Conservation (phyloP, 768 basidiomycete genomes). For the Lactifluus hygrophoroides region DNA sequence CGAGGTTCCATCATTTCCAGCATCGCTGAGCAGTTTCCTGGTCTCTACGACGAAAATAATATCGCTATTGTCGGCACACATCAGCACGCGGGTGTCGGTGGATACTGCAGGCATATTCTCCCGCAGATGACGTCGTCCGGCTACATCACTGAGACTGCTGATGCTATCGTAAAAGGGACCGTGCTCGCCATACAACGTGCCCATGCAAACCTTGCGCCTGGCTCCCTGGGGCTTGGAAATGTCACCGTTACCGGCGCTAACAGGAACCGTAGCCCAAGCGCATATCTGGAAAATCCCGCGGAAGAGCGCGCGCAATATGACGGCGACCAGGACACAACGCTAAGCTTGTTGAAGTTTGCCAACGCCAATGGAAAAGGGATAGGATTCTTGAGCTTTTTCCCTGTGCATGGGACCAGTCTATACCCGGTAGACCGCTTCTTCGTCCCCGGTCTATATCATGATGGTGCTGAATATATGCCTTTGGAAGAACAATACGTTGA, state of each 20-base stretch:
- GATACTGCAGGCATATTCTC: constrained; percentile 70
- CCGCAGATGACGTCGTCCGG: constrained; percentile 70
- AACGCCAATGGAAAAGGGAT: constrained; percentile 47
- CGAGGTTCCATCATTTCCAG: constrained; percentile 57
- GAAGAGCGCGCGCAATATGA: constrained; percentile 59
- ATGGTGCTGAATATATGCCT: no score
- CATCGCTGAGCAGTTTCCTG: constrained; percentile 48
- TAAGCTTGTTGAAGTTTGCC: constrained; percentile 60
- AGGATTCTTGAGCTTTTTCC: constrained; percentile 66
- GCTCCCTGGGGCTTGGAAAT: constrained; percentile 56
- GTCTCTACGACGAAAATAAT: constrained; percentile 60
- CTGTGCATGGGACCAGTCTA: constrained; percentile 75
- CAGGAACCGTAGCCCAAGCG: constrained; percentile 65
- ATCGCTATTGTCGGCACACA: constrained; percentile 72
- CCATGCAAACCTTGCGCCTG: constrained; percentile 51
- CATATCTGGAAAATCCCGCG: constrained; percentile 68
- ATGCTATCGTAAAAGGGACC: constrained; percentile 63
- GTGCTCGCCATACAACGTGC: constrained; percentile 62
- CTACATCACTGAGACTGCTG: constrained; percentile 61
- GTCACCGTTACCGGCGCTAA: constrained; percentile 62
- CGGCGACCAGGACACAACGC: constrained; percentile 66
- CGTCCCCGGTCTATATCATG: background rate
- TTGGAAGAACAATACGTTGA: constrained; percentile 67
- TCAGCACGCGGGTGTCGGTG: constrained; percentile 69
- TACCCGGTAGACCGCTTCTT: constrained; percentile 43